Conservation (phyloP, 345 rosid genomes). For the Orychophragmus violaceus region DNA sequence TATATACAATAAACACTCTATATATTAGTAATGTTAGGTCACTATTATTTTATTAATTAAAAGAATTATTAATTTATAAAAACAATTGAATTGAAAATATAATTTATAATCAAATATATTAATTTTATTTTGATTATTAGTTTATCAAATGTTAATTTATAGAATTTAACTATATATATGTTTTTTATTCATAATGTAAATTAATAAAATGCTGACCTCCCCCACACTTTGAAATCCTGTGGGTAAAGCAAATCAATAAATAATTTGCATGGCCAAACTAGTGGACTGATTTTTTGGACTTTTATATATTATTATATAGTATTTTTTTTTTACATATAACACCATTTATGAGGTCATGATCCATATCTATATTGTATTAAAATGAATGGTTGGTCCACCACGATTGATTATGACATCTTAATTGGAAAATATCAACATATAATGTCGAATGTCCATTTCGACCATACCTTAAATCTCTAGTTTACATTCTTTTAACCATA, state of each 20-base stretch:
- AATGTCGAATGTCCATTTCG: neutral
- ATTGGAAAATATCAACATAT: conserved; percentile 14
- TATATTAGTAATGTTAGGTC: too few relatives aligned
- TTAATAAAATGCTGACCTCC: neutral
- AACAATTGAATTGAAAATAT: too few relatives aligned
- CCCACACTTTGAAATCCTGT: conserved; percentile 4
- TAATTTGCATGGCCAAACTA: conserved; percentile 28
- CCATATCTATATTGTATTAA: conserved; percentile 22
- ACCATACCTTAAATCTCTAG: neutral
- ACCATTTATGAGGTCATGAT: conserved; percentile 18
- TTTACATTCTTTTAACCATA: neutral
- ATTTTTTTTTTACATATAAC: neutral
- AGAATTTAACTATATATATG: neutral
- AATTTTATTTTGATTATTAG: too few relatives aligned
- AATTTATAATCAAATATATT: too few relatives aligned
- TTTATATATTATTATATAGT: neutral
- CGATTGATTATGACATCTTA: conserved; percentile 26
- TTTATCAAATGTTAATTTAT: neutral
- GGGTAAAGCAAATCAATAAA: conserved; percentile 24
- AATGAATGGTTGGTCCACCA: conserved; percentile 29
- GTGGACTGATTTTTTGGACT: conserved; percentile 25
- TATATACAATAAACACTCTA: too few relatives aligned
- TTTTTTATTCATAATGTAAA: neutral
- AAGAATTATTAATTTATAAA: too few relatives aligned
- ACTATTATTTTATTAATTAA: too few relatives aligned